Evolutionary conservation across 805 yeast genomes (phyloP).

Genomic region (Grigorovia yakushimaensis): DNA sequence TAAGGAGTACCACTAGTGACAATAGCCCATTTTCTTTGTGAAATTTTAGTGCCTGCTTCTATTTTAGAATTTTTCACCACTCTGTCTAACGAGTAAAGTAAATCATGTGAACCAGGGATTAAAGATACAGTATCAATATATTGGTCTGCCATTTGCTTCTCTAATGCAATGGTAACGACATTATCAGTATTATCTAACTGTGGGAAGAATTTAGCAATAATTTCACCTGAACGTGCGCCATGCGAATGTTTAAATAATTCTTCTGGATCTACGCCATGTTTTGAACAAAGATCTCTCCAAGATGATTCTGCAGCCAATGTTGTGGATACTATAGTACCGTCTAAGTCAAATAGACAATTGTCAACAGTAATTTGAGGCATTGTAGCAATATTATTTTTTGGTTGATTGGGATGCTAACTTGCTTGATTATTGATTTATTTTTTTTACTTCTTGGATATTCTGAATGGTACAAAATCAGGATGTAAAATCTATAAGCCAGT

Average conservation of each 20-base stretch:
- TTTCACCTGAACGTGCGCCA: slow-evolving; percentile 68
- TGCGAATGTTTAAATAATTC: slow-evolving; percentile 60
- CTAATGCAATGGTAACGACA: slow-evolving; percentile 43
- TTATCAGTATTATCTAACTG: slow-evolving; percentile 50
- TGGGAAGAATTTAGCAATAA: slow-evolving; percentile 57
- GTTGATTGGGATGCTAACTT: too few species aligned
- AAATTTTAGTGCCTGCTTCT: slow-evolving; percentile 6
- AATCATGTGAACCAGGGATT: slow-evolving; percentile 58
- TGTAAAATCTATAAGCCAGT: too few species aligned
- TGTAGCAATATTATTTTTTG: neutral
- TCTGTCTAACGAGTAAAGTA: slow-evolving; percentile 39
- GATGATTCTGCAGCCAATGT: slow-evolving; percentile 65
- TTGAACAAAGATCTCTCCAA: slow-evolving; percentile 52
- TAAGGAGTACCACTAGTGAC: slow-evolving; percentile 72
- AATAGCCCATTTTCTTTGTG: slow-evolving; percentile 59
- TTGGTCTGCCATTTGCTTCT: slow-evolving; percentile 51
- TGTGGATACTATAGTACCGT: slow-evolving; percentile 75
- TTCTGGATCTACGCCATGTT: slow-evolving; percentile 51
- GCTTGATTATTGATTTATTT: neutral
- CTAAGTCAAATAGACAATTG: slow-evolving; percentile 56
- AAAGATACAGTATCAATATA: slow-evolving; percentile 58
- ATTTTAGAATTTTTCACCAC: slow-evolving; percentile 11
- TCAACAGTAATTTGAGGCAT: slow-evolving; percentile 7
- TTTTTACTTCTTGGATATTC: neutral
- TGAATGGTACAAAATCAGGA: too few species aligned